Evolutionary conservation across 768 basidiomycete species (phyloP).

Genomic region (Hygrocybe coccinea): DNA sequence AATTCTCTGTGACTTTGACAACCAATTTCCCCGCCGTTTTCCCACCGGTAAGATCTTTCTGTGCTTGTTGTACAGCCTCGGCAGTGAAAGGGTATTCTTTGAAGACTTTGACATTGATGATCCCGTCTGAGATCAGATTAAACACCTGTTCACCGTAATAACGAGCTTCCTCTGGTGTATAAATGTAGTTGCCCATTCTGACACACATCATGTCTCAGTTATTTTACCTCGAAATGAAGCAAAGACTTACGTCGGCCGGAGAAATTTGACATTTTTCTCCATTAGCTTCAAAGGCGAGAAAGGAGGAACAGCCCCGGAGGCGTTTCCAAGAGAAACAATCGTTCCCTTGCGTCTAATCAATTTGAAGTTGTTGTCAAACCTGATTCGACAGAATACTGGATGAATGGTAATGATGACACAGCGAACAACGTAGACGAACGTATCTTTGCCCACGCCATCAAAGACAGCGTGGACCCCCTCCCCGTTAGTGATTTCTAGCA

Average conservation of each 20-base stretch:
- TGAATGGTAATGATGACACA: background rate
- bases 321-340: conserved; percentile 86
- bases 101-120: conserved; percentile 61
- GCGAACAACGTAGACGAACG: conserved; percentile 44
- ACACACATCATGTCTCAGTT: conserved; percentile 1
- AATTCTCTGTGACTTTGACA: conserved; percentile 50
- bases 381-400: conserved; percentile 21
- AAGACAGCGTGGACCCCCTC: conserved; percentile 82
- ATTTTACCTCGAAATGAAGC: background rate
- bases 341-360: conserved; percentile 84
- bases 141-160: conserved; percentile 66
- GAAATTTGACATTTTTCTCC: conserved; percentile 76
- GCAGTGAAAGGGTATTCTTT: conserved; percentile 81
- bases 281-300: conserved; percentile 69
- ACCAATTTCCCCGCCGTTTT: conserved; percentile 84
- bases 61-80: conserved; percentile 72
- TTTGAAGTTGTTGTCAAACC: conserved; percentile 76
- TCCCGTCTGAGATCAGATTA: conserved; percentile 51
- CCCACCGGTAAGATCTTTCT: conserved; percentile 70
- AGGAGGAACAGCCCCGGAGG: conserved; percentile 78
- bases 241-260: conserved; percentile 64
- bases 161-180: conserved; percentile 66
- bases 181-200: conserved; percentile 68
- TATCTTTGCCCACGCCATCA: conserved; percentile 97
- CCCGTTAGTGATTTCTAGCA: conserved; percentile 70